Base-by-base conservation (phyloP, 192 early-diverging fungal species). In the Mortierella hygrophila region DNA sequence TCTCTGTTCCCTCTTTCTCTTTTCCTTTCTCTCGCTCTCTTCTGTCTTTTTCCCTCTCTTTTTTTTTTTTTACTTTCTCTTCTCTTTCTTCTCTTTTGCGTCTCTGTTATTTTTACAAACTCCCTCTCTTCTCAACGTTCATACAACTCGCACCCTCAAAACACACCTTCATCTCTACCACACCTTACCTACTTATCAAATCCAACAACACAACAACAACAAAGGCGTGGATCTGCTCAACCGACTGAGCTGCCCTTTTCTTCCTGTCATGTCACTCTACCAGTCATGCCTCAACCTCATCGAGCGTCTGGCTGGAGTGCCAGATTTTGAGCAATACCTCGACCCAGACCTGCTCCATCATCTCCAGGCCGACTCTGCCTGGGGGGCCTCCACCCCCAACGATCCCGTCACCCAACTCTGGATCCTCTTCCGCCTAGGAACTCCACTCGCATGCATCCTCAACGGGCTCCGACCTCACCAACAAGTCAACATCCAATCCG, bases 361-460 rank as follows among this genome's bases (percentile, higher is more conserved):
- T 78, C 82, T 89, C 69, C 75, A 71, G 68, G 81, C 88, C 23
- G 77, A 73, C 41, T 69, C 87, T 40, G 69, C 81, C 38, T 70
- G 74, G 68, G 60, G 49, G 18, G 57, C 63, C 44, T 68, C 68
- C 32, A 68, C 69, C 60, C 79, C 81, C 35, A 88, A 84, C 41
- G 91, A 96, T 79, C 95, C 95, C 21, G 90, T 95, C 70, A 90
- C 93, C 70, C 90, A 94, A 47, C 88, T 96, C 55, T 96, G 94
- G 93, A 83, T 90, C 70, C 91, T 94, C 26, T 95, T 93, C 82
- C 92, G 95, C 6, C 89, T 93, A 68, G 95, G 95, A 2, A 90
- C 90, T 41, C 93, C 93, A 69, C 91, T 96, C 29, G 93, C 92
- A 74, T 90, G 90, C 26, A 88, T 96, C 49, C 95, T 92, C 89